These are phyloP conservation scores for Septoria petroselini DNA, from an alignment of 2,329 filamentous ascomycete genomes.

Conservation along the genomic window DNA sequence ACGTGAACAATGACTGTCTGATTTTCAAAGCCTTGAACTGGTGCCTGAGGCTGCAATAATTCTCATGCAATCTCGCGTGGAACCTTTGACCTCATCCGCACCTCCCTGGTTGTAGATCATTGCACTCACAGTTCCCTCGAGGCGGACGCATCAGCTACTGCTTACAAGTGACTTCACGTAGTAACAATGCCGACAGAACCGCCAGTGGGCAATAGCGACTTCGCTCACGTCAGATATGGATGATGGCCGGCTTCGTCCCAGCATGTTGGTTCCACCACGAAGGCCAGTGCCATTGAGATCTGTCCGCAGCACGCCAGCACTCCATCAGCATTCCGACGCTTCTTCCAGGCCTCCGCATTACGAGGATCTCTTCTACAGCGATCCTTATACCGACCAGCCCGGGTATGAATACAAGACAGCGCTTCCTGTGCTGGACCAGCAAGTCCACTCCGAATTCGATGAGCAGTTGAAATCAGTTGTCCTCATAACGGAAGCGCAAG, in stretches of 20 bases:
- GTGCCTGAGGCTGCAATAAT: too few species aligned
- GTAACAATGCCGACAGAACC: too few species aligned
- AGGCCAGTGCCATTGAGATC: conserved; percentile 6
- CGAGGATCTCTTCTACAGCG: conserved; percentile 5
- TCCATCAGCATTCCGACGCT: background rate
- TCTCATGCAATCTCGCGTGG: conserved; percentile 8
- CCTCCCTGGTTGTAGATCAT: conserved; percentile 2
- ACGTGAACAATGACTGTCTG: too few species aligned
- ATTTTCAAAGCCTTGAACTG: too few species aligned
- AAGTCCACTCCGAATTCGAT: conserved; percentile 1
- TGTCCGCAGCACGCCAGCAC: conserved; percentile 8
- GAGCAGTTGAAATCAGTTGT: conserved; percentile 9
- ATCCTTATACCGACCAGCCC: background rate
- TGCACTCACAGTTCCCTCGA: background rate
- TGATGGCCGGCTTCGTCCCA: background rate
- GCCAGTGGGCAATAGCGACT: too few species aligned
- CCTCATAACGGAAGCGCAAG: background rate
- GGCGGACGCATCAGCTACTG: too few species aligned
- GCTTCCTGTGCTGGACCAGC: background rate
- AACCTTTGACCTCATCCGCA: conserved; percentile 4
- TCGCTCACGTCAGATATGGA: background rate
- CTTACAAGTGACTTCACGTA: too few species aligned
- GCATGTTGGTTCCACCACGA: background rate
- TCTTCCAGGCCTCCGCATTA: background rate
- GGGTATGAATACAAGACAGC: background rate